Evolutionary conservation across 768 basidiomycete genomes (phyloP).

Genomic region (Auriscalpium microsporum): DNA sequence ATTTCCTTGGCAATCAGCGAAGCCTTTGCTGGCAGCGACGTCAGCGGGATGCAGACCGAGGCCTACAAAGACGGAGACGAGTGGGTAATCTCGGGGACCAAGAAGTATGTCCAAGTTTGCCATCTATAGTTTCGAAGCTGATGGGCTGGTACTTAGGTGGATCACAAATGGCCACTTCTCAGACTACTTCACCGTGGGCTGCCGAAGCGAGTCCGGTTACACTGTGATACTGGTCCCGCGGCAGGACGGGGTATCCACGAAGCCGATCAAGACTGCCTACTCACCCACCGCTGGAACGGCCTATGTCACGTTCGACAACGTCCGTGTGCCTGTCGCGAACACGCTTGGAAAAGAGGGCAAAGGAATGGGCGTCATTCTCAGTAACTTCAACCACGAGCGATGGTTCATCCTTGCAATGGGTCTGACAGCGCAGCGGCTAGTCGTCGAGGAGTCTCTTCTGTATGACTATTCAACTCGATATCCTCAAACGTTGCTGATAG

Average conservation of each 20-base stretch:
- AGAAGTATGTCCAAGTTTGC: slow-evolving; percentile 49
- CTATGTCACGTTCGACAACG: slow-evolving; percentile 73
- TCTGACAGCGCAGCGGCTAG: slow-evolving; percentile 64
- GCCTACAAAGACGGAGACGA: slow-evolving; percentile 79
- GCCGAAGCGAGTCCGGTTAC: slow-evolving; percentile 65
- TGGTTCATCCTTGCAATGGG: slow-evolving; percentile 78
- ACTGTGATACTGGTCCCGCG: slow-evolving; percentile 72
- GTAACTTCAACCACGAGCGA: slow-evolving; percentile 85
- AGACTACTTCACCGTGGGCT: slow-evolving; percentile 79
- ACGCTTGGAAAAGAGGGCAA: slow-evolving; percentile 82
- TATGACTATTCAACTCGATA: slow-evolving; percentile 22
- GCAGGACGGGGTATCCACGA: slow-evolving; percentile 68
- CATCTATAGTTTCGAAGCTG: not conserved
- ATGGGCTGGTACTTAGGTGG: slow-evolving; percentile 44
- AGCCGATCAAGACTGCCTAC: slow-evolving; percentile 88
- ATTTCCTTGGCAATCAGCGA: slow-evolving; percentile 89
- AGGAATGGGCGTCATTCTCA: slow-evolving; percentile 76
- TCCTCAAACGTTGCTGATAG: slow-evolving; percentile 9
- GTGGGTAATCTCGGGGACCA: slow-evolving; percentile 89
- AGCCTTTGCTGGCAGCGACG: slow-evolving; percentile 88
- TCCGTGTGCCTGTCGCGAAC: slow-evolving; percentile 75
- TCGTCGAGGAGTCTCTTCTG: slow-evolving; percentile 90
- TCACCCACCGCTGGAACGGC: slow-evolving; percentile 88
- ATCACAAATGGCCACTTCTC: slow-evolving; percentile 83
- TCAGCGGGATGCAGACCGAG: slow-evolving; percentile 75